Conservation (phyloP, 257 asterid species). For the Verbascum thapsus region DNA sequence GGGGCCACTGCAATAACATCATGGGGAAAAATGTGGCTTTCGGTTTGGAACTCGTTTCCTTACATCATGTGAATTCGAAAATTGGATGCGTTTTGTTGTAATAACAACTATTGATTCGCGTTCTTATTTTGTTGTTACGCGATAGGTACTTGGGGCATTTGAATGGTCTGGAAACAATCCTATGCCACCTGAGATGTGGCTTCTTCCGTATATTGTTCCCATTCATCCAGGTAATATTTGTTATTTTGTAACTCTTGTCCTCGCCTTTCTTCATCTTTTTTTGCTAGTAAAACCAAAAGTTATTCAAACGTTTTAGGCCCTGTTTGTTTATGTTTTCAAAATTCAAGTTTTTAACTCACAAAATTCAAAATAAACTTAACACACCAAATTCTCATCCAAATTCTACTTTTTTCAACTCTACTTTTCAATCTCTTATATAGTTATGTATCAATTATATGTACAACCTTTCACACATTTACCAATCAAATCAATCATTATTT, state of each 20-base stretch:
- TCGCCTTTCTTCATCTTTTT: conserved; percentile 27
- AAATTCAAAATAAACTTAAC: no score
- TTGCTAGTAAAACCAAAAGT: conserved; percentile 18
- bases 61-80: conserved; percentile 11
- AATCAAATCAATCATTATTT: no score
- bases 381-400: no score
- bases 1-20: conserved; percentile 93
- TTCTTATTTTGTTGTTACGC: conserved; percentile 13
- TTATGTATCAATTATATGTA: no score
- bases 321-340: no score
- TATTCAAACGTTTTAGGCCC: no score
- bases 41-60: conserved; percentile 59
- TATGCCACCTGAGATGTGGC: conserved; percentile 98
- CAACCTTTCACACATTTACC: no score
- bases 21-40: conserved; percentile 99
- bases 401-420: no score
- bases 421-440: no score
- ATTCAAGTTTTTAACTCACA: no score
- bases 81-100: conserved; percentile 18
- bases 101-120: conserved; percentile 5
- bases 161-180: conserved; percentile 99
- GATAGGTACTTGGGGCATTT: conserved; percentile 93
- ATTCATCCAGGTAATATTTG: conserved; percentile 83
- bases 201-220: conserved; percentile 82
- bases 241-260: background rate